Percentiles rank a stretch among this genome's conserved stretches.
Conservation (phyloP, 2,329 filamentous ascomycete genomes). For the Cucurbitaria berberidis region DNA sequence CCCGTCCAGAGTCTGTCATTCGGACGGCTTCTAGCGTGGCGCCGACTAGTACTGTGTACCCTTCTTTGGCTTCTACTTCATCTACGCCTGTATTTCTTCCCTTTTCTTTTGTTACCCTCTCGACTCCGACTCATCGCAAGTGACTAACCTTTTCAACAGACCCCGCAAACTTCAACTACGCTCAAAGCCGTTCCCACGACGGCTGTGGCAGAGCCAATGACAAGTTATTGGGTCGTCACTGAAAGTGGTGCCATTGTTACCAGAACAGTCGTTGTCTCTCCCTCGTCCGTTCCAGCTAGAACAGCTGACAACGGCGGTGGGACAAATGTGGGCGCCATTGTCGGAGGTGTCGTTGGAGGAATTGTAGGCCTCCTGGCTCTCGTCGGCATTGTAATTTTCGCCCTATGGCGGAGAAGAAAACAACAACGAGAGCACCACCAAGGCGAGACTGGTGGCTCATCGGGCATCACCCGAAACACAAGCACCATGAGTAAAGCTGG, state of each 20-base stretch:
- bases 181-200: constrained; percentile 18
- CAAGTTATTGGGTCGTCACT: constrained; percentile 49
- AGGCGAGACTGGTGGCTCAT: constrained; percentile 16
- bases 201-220: constrained; percentile 12
- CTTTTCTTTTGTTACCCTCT: constrained; percentile 22
- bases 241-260: constrained; percentile 53
- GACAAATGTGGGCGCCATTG: constrained; percentile 52
- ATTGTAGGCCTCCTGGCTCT: constrained; percentile 46
- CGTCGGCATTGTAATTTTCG: constrained; percentile 47
- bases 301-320: constrained; percentile 15
- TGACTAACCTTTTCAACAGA: constrained; percentile 18
- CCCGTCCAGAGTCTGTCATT: constrained; percentile 33
- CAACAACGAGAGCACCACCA: constrained; percentile 27
- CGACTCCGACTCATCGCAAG: constrained; percentile 12
- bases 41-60: constrained; percentile 21
- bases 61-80: constrained; percentile 14
- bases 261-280: constrained; percentile 52
- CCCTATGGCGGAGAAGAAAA: constrained; percentile 47
- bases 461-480: constrained; percentile 49
- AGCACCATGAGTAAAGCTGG: constrained; percentile 58
- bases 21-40: constrained; percentile 33
- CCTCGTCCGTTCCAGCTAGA: constrained; percentile 22
- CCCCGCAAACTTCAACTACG: constrained; percentile 21
- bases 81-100: constrained; percentile 1
- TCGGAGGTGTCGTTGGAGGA: constrained; percentile 54